Percentiles rank a stretch among this genome's conserved stretches.
These are phyloP conservation scores for Pontederia crassipes DNA, from an alignment of 176 grass and related monocot genomes.

Conservation along the genomic window DNA sequence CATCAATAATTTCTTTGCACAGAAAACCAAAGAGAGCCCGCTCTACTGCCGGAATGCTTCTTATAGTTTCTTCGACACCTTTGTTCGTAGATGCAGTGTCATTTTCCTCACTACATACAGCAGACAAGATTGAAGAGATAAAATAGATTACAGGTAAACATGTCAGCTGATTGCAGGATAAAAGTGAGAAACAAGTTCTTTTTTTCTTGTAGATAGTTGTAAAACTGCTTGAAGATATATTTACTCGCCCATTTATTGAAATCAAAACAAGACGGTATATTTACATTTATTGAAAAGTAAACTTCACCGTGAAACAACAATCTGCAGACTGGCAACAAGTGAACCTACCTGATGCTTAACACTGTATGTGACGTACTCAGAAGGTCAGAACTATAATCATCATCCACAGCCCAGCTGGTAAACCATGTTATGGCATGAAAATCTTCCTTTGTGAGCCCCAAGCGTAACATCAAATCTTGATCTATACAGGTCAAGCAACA, in stretches of 20 bases:
- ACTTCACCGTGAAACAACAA: background rate
- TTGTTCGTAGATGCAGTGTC: constrained; percentile 13
- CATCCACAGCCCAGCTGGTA: constrained; percentile 94
- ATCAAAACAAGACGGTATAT: too few relatives aligned
- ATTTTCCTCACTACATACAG: constrained; percentile 19
- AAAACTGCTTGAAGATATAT: too few relatives aligned
- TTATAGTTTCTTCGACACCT: constrained; percentile 42
- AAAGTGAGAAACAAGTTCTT: too few relatives aligned
- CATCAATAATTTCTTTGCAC: constrained; percentile 89
- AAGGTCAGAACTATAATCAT: constrained; percentile 46
- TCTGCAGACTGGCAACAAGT: background rate
- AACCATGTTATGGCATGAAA: constrained; percentile 97
- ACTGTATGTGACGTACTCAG: constrained; percentile 17
- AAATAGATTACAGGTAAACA: background rate
- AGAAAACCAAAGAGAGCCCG: constrained; percentile 49
- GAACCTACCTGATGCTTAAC: constrained; percentile 28
- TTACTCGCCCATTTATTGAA: too few relatives aligned
- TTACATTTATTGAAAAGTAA: background rate
- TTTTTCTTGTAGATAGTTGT: too few relatives aligned
- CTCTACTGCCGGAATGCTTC: constrained; percentile 36
- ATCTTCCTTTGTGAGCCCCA: constrained; percentile 50
- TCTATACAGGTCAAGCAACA: constrained; percentile 28
- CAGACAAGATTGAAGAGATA: background rate
- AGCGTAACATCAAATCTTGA: constrained; percentile 49
- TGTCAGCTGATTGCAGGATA: too few relatives aligned